A percentile compares a stretch with the other conserved stretches of the same genome.
These are phyloP conservation scores for Cucurbitaria berberidis DNA, from an alignment of 2,329 filamentous ascomycete species.

Conservation along the genomic window DNA sequence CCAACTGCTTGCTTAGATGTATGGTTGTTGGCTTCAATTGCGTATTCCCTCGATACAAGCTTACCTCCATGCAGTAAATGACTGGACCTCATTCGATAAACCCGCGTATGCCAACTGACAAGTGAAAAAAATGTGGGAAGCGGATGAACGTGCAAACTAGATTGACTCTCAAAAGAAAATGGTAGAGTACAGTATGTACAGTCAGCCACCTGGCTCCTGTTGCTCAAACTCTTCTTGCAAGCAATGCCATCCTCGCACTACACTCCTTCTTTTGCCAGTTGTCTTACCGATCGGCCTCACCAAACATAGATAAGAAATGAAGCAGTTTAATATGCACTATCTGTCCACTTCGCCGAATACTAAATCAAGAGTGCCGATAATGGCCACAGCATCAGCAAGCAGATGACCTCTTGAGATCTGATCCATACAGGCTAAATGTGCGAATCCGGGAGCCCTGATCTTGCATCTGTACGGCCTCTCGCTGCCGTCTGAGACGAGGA, in stretches of 20 bases:
- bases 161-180: conserved; percentile 24
- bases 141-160: conserved; percentile 18
- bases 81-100: neutral
- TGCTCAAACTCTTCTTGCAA: conserved; percentile 5
- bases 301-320: no score
- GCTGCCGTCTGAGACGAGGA: conserved; percentile 91
- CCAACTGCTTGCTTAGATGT: neutral
- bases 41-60: neutral
- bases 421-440: conserved; percentile 92
- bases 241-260: conserved; percentile 2
- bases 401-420: conserved; percentile 91
- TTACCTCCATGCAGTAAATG: neutral
- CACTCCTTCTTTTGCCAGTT: neutral
- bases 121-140: neutral
- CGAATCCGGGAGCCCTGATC: conserved; percentile 95
- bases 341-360: conserved; percentile 45
- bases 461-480: conserved; percentile 95
- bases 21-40: neutral
- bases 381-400: conserved; percentile 93
- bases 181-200: conserved; percentile 39
- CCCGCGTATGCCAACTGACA: neutral
- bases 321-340: neutral
- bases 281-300: conserved; percentile 31
- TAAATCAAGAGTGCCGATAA: conserved; percentile 68
- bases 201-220: conserved; percentile 5